Evolutionary conservation across 192 early-diverging fungal genomes (phyloP), one percentile per base, ranked within the genome.

Genomic region (Lobulomyces angularis): DNA sequence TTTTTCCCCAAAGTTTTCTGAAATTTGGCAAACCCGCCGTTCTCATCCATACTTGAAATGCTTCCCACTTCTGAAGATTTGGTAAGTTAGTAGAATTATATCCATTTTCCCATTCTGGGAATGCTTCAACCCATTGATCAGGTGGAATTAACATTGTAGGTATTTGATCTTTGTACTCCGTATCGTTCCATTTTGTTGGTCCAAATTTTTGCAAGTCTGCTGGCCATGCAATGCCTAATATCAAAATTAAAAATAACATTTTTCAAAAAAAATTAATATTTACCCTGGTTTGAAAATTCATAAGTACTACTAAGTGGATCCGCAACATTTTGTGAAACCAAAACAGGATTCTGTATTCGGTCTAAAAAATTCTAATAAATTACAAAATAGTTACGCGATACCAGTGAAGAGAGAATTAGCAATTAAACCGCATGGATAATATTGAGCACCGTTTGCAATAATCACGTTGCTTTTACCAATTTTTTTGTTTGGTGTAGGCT

Each of bases 41-140:
- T 27, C 93, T 72, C 91, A 99, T 94, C 95, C 95, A 99, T 14
- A 99, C 95, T 50, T 91, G 84, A 50, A 99, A 85, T 32, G 81
- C 75, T 62, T 93, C 80, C 65, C 84, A 66, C 6, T 50, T 41
- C 11, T 51, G 41, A 24, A 84, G 65, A 47, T 95, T 58, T 18
- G 80, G 74, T 25, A 77, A 61, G 30, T 79, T 67, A 11, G 47
- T 45, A 1, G 43, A 49, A n/a, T 43, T 69, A 53, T 78, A 78
- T 16, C 74, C 74, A 11, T 62, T 32, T 0, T 24, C 36, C 37
- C 41, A 76, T n/a, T 61, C 25, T n/a, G 74, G 65, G 45, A 70
- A 92, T 7, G 61, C 55, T 2, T 45, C 61, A 8, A 29, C 32
- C 95, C 95, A 99, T 51, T 81, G 74, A 21, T 90, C 88, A 41